Conservation (phyloP, 331 rosid genomes). For the Spiraea crenata region DNA sequence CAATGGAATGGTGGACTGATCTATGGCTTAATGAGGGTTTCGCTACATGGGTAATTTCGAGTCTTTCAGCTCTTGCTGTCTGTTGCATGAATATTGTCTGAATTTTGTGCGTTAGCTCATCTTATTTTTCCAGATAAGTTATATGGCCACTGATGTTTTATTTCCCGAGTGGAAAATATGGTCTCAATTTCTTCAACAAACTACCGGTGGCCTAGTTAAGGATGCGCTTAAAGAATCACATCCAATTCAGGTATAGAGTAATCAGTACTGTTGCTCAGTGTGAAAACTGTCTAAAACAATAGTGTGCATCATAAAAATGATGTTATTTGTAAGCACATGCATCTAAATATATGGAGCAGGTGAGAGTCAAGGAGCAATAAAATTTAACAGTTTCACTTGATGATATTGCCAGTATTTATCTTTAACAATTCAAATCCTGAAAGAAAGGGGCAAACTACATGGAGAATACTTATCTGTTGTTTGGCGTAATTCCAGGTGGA, state of each 20-base stretch:
- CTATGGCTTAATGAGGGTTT: conserved; percentile 90
- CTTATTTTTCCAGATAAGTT: conserved; percentile 57
- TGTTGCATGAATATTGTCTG: neutral
- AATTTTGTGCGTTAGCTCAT: neutral
- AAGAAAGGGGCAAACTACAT: neutral
- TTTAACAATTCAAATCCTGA: neutral
- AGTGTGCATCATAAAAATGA: neutral
- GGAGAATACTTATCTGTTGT: neutral
- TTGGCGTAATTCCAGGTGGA: conserved; percentile 49
- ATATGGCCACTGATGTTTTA: conserved; percentile 62
- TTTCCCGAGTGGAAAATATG: conserved; percentile 85
- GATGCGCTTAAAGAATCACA: conserved; percentile 76
- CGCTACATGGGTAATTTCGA: conserved; percentile 72
- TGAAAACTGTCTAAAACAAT: neutral
- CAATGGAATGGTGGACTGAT: conserved; percentile 94
- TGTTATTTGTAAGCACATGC: neutral
- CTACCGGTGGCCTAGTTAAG: conserved; percentile 51
- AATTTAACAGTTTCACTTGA: neutral
- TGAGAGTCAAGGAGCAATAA: neutral
- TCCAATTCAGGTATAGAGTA: conserved; percentile 69
- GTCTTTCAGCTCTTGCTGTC: neutral
- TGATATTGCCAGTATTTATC: neutral
- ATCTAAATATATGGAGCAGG: neutral
- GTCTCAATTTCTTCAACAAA: conserved; percentile 64
- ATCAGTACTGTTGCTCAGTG: conserved; percentile 1